Conservation (phyloP, 108 stramenopile species). For the Epithemia pelagica region DNA sequence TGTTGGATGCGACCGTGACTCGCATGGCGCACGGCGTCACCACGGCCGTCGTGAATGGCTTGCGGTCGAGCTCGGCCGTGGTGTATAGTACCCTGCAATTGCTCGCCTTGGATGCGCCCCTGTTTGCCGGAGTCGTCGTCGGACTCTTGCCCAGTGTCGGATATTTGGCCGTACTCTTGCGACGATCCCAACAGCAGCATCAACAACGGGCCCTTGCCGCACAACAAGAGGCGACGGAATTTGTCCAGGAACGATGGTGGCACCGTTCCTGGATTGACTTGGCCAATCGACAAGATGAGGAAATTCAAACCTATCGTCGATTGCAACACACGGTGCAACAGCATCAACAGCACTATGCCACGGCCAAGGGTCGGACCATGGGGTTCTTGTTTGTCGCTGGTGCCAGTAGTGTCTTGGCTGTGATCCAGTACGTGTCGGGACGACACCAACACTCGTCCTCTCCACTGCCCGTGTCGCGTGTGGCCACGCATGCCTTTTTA, state of each 20-base stretch:
- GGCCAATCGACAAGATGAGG: slow-evolving; percentile 57
- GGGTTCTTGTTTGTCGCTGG: slow-evolving; percentile 77
- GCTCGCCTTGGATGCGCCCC: slow-evolving; percentile 65
- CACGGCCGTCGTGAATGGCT: slow-evolving; percentile 55
- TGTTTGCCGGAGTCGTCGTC: slow-evolving; percentile 52
- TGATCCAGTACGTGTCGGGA: slow-evolving; percentile 58
- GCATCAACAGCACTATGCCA: slow-evolving; percentile 18
- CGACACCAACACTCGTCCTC: slow-evolving; percentile 58
- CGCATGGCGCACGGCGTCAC: slow-evolving; percentile 57
- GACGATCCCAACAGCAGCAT: slow-evolving; percentile 60
- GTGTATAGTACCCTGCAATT: slow-evolving; percentile 73
- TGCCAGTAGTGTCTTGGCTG: slow-evolving; percentile 59
- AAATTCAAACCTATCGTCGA: slow-evolving; percentile 49
- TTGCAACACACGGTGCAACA: slow-evolving; percentile 46
- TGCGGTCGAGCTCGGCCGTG: slow-evolving; percentile 62
- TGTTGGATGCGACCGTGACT: slow-evolving; percentile 66
- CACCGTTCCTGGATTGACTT: slow-evolving; percentile 70
- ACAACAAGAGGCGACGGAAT: slow-evolving; percentile 37
- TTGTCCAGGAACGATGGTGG: slow-evolving; percentile 67
- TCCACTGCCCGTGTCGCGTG: slow-evolving; percentile 58
- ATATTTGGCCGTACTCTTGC: slow-evolving; percentile 53
- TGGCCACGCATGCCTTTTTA: slow-evolving; percentile 82
- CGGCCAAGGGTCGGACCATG: slow-evolving; percentile 62
- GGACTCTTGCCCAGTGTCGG: slow-evolving; percentile 71
- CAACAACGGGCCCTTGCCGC: slow-evolving; percentile 50